Conservation (phyloP, 2,329 filamentous ascomycete genomes). For the Boeremia exigua region DNA sequence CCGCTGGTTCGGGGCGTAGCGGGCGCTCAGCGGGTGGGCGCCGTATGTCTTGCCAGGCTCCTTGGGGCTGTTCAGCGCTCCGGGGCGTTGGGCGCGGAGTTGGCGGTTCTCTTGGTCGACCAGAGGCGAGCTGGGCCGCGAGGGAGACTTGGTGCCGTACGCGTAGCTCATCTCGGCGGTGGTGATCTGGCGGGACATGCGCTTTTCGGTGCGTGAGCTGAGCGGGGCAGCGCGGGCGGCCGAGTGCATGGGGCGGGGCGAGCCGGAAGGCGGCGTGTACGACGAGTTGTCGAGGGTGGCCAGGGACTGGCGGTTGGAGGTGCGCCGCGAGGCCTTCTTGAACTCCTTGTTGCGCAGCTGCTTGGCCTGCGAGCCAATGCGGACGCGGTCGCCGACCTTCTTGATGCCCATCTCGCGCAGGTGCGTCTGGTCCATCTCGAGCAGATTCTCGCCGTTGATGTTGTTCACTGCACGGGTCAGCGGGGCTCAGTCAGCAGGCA, state of each 20-base stretch:
- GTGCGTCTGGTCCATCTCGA: conserved; percentile 96
- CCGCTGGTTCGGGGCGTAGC: conserved; percentile 46
- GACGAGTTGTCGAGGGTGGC: conserved; percentile 74
- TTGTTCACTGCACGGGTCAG: conserved; percentile 70
- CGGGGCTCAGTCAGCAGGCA: not conserved
- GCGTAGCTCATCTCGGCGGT: conserved; percentile 52
- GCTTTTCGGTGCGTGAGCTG: conserved; percentile 55
- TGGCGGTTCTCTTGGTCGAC: conserved; percentile 62
- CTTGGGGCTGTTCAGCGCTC: conserved; percentile 62
- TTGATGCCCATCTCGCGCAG: conserved; percentile 98
- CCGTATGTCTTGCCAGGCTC: conserved; percentile 61
- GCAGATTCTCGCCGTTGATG: conserved; percentile 94
- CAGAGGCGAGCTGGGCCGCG: conserved; percentile 74
- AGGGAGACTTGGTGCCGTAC: conserved; percentile 61
- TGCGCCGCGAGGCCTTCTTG: conserved; percentile 68
- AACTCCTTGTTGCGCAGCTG: conserved; percentile 57
- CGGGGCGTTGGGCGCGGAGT: conserved; percentile 65
- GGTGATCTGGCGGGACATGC: conserved; percentile 55
- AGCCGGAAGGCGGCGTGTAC: conserved; percentile 67
- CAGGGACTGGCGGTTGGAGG: conserved; percentile 80
- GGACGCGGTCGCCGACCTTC: conserved; percentile 94
- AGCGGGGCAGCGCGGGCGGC: conserved; percentile 51
- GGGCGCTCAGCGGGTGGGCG: conserved; percentile 59
- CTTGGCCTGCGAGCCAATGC: conserved; percentile 66
- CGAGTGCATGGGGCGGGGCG: conserved; percentile 67